A percentile compares a stretch with the other conserved stretches of the same genome.
These are phyloP conservation scores for Begonia peltatifolia DNA, from an alignment of 306 rosid species.

Conservation along the genomic window DNA sequence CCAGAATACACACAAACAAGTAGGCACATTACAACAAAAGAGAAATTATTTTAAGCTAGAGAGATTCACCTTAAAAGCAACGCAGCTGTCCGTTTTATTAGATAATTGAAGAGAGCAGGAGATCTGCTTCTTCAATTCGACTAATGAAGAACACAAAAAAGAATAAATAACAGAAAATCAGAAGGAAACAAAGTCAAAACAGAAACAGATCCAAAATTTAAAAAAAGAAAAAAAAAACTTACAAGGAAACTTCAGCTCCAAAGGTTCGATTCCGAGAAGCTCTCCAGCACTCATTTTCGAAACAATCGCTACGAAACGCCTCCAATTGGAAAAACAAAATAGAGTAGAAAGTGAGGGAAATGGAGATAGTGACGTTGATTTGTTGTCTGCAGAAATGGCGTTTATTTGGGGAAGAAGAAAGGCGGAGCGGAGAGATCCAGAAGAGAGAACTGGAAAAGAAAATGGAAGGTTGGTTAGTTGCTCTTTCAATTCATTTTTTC, in stretches of 20 bases:
- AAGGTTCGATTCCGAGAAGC: conserved; percentile 62
- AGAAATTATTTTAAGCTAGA: neutral
- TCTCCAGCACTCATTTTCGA: conserved; percentile 55
- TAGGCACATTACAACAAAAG: neutral
- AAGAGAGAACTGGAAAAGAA: neutral
- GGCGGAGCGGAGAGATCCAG: neutral
- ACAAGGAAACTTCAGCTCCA: conserved; percentile 67
- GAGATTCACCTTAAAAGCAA: conserved; percentile 62
- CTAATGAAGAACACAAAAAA: conserved; percentile 14
- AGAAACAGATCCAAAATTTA: neutral
- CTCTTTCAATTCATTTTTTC: too few relatives aligned
- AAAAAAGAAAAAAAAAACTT: neutral
- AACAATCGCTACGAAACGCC: neutral
- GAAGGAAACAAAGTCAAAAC: neutral
- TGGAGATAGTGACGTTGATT: neutral
- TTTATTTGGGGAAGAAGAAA: neutral
- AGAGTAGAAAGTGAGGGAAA: neutral
- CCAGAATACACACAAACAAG: neutral
- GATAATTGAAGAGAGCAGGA: conserved; percentile 58
- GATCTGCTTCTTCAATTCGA: conserved; percentile 83
- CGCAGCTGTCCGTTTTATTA: conserved; percentile 57
- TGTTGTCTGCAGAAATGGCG: neutral
- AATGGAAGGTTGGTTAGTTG: neutral
- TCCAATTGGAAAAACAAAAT: neutral
- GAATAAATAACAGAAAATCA: conserved; percentile 8